Percentiles rank a stretch among this genome's conserved stretches.
Evolutionary conservation across 192 early-diverging fungal genomes (phyloP).

Genomic region (Gryganskiella cystojenkinii): DNA sequence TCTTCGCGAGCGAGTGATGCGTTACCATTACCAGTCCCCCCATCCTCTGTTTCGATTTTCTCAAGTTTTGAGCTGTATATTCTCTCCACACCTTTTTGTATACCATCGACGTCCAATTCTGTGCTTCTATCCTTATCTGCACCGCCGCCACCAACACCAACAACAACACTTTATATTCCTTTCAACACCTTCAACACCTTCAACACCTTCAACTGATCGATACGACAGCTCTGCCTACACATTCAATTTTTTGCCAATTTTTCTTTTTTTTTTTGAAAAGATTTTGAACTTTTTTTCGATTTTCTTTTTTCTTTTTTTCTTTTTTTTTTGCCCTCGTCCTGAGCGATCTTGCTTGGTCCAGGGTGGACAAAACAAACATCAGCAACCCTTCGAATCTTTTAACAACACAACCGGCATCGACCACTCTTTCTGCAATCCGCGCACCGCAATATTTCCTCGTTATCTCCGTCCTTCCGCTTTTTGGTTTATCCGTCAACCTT

Average conservation of each 20-base stretch:
- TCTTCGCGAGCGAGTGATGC: constrained; percentile 36
- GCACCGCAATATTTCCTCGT: too few species aligned
- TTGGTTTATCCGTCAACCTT: too few species aligned
- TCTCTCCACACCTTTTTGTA: constrained; percentile 8
- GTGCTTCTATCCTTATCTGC: neutral
- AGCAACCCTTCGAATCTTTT: neutral
- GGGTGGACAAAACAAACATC: neutral
- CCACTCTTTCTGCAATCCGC: too few species aligned
- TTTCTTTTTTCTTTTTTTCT: constrained; percentile 17
- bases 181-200: neutral
- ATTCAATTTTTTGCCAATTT: neutral
- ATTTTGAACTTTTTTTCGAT: neutral
- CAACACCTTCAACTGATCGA: constrained; percentile 3
- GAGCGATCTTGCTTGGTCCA: neutral
- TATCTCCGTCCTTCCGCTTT: too few species aligned
- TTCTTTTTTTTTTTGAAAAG: constrained; percentile 26
- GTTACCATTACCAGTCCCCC: constrained; percentile 4
- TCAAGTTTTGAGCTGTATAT: constrained; percentile 11
- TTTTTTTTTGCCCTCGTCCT: constrained; percentile 4
- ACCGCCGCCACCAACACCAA: constrained; percentile 13
- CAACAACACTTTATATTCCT: neutral
- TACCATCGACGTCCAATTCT: constrained; percentile 7
- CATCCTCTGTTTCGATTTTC: neutral
- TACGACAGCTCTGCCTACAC: neutral
- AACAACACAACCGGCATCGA: too few species aligned